These are phyloP conservation scores for Suhomyces anneliseae DNA, from an alignment of 1,139 yeast species.

Conservation along the genomic window DNA sequence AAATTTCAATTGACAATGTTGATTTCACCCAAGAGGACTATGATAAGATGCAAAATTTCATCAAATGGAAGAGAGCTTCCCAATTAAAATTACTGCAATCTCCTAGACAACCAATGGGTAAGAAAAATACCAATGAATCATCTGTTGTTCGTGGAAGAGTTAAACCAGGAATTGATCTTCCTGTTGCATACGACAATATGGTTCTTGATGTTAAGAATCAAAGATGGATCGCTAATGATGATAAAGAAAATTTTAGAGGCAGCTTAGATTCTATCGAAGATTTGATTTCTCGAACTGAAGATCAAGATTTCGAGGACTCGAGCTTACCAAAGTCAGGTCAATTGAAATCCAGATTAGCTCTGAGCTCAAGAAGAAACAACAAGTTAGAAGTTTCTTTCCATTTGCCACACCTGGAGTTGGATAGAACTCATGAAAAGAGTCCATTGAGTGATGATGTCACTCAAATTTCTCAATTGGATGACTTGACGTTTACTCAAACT, in stretches of 20 bases:
- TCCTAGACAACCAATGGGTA: constrained; percentile 13
- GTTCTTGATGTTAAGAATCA: constrained; percentile 37
- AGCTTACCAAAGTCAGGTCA: constrained; percentile 2
- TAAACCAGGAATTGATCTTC: constrained; percentile 37
- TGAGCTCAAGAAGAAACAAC: constrained; percentile 15
- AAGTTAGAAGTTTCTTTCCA: constrained; percentile 46
- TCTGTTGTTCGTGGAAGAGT: constrained; percentile 29
- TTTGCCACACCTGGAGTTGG: constrained; percentile 28
- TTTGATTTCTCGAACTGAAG: constrained; percentile 27
- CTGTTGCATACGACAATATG: constrained; percentile 42
- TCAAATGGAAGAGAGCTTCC: constrained; percentile 42
- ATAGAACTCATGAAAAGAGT: constrained; percentile 18
- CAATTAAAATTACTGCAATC: constrained; percentile 30
- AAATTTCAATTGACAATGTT: constrained; percentile 23
- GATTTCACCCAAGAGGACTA: constrained; percentile 24
- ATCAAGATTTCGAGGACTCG: constrained; percentile 9
- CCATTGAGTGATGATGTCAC: constrained; percentile 37
- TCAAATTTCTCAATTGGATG: constrained; percentile 42
- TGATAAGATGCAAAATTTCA: constrained; percentile 22
- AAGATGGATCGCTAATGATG: constrained; percentile 35
- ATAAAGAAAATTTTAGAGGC: constrained; percentile 29
- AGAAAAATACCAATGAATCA: constrained; percentile 11
- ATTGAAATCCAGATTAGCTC: constrained; percentile 1
- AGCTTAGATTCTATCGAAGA: constrained; percentile 49
- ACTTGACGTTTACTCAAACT: constrained; percentile 51